Evolutionary conservation across 257 asterid genomes (phyloP).

Genomic region (Przewalskia tangutica): DNA sequence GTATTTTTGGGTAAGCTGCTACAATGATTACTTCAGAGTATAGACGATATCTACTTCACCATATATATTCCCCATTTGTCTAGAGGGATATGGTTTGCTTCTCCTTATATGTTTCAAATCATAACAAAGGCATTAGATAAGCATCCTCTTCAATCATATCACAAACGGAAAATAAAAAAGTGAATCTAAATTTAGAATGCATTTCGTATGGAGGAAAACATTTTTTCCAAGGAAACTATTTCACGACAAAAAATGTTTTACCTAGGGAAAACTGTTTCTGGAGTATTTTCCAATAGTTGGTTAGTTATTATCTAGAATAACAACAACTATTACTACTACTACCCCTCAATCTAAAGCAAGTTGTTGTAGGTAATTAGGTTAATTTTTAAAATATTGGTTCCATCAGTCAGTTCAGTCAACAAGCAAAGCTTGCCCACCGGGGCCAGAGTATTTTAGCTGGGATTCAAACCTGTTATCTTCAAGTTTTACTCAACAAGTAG

Average conservation of each 20-base stretch:
- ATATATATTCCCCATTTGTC: neutral
- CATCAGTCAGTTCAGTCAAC: neutral
- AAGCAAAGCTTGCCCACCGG: neutral
- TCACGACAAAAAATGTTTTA: neutral
- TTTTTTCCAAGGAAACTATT: neutral
- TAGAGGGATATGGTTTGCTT: neutral
- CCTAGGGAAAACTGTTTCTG: neutral
- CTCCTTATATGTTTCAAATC: neutral
- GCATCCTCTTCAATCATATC: neutral
- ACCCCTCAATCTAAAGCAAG: too few species aligned
- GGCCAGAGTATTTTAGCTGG: neutral
- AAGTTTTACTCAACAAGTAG: neutral
- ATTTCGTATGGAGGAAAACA: neutral
- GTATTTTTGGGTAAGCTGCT: too few species aligned
- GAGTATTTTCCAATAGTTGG: neutral
- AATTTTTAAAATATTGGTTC: neutral
- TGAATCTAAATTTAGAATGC: neutral
- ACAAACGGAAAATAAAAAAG: neutral
- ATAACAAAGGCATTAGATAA: neutral
- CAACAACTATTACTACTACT: too few species aligned
- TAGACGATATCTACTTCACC: neutral
- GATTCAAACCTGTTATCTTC: neutral
- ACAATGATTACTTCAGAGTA: too few species aligned
- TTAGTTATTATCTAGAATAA: too few species aligned
- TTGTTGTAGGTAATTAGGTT: neutral